These are phyloP conservation scores for Conoideocrella luteorostrata DNA, from an alignment of 2,329 filamentous ascomycete species.

Conservation along the genomic window DNA sequence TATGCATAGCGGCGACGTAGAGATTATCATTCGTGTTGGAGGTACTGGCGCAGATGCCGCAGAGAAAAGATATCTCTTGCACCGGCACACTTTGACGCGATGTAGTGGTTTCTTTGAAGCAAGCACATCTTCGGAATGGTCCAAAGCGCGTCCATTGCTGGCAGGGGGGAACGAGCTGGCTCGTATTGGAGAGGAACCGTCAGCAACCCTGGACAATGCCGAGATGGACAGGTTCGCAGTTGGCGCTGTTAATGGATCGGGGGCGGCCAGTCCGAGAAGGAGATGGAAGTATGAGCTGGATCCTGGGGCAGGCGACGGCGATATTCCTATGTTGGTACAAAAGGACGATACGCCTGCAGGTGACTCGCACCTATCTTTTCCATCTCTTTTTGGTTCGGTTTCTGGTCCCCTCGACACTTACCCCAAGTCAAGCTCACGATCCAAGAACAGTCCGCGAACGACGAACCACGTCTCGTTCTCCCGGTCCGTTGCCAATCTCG, in stretches of 20 bases:
- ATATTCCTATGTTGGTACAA: constrained; percentile 84
- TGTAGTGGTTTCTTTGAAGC: constrained; percentile 93
- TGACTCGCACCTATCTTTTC: constrained; percentile 11
- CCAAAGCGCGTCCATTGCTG: constrained; percentile 23
- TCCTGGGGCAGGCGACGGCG: constrained; percentile 61
- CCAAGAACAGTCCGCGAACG: constrained; percentile 32
- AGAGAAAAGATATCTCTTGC: constrained; percentile 80
- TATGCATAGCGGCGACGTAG: constrained; percentile 83
- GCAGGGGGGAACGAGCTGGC: constrained; percentile 40
- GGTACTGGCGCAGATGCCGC: constrained; percentile 43
- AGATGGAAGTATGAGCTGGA: constrained; percentile 89
- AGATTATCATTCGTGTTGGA: constrained; percentile 70
- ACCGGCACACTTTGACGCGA: constrained; percentile 79
- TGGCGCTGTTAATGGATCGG: background rate
- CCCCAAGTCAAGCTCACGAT: constrained; percentile 35
- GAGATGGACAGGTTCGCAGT: constrained; percentile 10
- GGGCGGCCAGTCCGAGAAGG: constrained; percentile 27
- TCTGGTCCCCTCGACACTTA: constrained; percentile 39
- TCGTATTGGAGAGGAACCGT: constrained; percentile 43
- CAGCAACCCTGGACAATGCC: constrained; percentile 15
- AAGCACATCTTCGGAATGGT: constrained; percentile 73
- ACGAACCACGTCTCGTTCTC: constrained; percentile 57
- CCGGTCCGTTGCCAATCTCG: constrained; percentile 78
- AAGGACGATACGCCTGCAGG: constrained; percentile 45
- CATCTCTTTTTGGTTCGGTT: constrained; percentile 27